A percentile compares a stretch with the other conserved stretches of the same genome.
Evolutionary conservation across 2,329 filamentous ascomycete genomes (phyloP).

Genomic region (Polytolypa hystricis): DNA sequence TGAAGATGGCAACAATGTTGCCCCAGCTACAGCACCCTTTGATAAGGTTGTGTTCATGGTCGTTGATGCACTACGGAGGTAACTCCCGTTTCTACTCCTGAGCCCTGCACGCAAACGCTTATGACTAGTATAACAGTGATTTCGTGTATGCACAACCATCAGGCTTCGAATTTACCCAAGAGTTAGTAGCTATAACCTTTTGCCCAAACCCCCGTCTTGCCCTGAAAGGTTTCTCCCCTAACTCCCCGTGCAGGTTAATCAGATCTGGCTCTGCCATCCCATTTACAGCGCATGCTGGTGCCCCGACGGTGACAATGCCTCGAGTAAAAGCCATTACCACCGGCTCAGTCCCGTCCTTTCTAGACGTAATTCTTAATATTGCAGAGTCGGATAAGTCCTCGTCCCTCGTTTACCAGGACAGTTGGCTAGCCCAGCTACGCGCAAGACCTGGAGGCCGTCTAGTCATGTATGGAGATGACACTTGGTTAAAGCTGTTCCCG

Average conservation of each 20-base stretch:
- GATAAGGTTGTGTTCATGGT: conserved; percentile 95
- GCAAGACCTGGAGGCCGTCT: conserved; percentile 59
- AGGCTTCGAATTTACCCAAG: conserved; percentile 79
- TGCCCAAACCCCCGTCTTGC: conserved; percentile 5
- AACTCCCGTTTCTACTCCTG: conserved; percentile 14
- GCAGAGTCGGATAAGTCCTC: conserved; percentile 89
- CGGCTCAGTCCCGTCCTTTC: conserved; percentile 93
- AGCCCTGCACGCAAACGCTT: neutral
- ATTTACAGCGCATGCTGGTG: conserved; percentile 91
- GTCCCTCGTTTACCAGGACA: conserved; percentile 78
- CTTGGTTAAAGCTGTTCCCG: conserved; percentile 95
- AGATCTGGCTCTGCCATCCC: conserved; percentile 72
- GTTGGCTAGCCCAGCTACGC: conserved; percentile 90
- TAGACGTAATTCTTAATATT: conserved; percentile 93
- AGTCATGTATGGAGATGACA: conserved; percentile 95
- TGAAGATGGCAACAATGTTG: conserved; percentile 42
- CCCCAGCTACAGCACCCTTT: conserved; percentile 58
- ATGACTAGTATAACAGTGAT: conserved; percentile 48
- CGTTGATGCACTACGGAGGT: conserved; percentile 87
- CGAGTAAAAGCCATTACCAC: conserved; percentile 95
- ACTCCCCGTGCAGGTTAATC: conserved; percentile 55
- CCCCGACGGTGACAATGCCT: conserved; percentile 97
- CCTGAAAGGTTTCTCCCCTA: conserved; percentile 6
- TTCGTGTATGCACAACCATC: conserved; percentile 79
- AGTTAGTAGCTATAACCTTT: conserved; percentile 39